Evolutionary conservation across 2,329 filamentous ascomycete species (phyloP).

Genomic region (Cladorrhinum sp.): DNA sequence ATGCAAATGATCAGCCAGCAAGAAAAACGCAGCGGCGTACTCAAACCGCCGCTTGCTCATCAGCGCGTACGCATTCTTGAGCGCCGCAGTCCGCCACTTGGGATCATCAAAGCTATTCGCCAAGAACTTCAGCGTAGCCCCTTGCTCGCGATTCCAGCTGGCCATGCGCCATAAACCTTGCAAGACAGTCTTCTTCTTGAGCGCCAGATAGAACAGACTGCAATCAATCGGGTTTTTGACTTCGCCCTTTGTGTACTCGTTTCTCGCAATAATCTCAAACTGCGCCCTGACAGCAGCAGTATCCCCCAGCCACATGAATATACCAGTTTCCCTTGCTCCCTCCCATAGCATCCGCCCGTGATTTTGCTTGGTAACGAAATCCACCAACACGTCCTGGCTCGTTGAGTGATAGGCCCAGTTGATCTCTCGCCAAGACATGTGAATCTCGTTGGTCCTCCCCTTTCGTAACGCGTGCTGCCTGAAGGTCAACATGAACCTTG

Average conservation of each 20-base stretch:
- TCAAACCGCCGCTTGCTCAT: conserved; percentile 87
- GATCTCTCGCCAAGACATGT: conserved; percentile 75
- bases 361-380: conserved; percentile 77
- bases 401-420: conserved; percentile 81
- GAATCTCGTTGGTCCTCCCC: conserved; percentile 59
- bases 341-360: conserved; percentile 80
- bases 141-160: conserved; percentile 81
- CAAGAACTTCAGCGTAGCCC: conserved; percentile 72
- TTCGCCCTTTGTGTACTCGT: conserved; percentile 86
- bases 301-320: conserved; percentile 95
- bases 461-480: conserved; percentile 73
- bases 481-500: conserved; percentile 84
- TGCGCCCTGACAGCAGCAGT: conserved; percentile 67
- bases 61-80: conserved; percentile 95
- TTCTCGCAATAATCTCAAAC: conserved; percentile 87
- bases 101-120: conserved; percentile 87
- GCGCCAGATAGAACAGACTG: conserved; percentile 84
- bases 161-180: conserved; percentile 95
- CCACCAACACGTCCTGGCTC: conserved; percentile 84
- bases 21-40: conserved; percentile 94
- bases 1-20: conserved; percentile 78
- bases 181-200: conserved; percentile 86
- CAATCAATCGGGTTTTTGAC: conserved; percentile 89
- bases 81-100: conserved; percentile 81
- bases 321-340: conserved; percentile 77